Evolutionary conservation across 805 yeast species (phyloP), one percentile per base, ranked within the genome.

Genomic region (Dipodascus albidus): DNA sequence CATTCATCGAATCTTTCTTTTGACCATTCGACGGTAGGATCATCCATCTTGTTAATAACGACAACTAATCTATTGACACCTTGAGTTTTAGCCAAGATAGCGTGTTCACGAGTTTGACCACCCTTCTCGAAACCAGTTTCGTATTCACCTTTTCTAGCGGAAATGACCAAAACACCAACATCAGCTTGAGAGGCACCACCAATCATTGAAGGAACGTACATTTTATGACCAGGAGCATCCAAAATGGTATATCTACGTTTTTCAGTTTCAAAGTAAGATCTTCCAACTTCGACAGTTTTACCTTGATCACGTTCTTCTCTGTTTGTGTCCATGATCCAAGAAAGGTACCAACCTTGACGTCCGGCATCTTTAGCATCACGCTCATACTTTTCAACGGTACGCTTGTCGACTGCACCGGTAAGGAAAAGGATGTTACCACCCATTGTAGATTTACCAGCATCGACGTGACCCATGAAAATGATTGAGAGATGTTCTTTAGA

Each of bases 101-200:
- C 98, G 67, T 91, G 99, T 78, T 90, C 98, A 75, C 97, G 84
- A 38, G 98, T 90, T 75, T 91, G 99, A 62, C 99, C 99, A 65
- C 98, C 98, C 70, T 89, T 87, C 76, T 91, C 99, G 67, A 91
- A 91, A 57, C 99, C 99, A 53, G 99, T 93, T 75, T 93, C 99
- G 72, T 93, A 93, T 71, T 93, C 99, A 74, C 99, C 99, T 73
- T 90, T 89, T 78, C 99, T 86, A 49, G 98, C 98, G 58, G 96
- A 87, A 62, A 93, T 93, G 50, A 93, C 99, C 65, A 93, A 79
- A 60, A 93, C 81, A 74, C 99, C 99, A 55, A 91, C 93, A 74
- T 93, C 99, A 35, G 99, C 99, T 75, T 93, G 99, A 49, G 98
- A 90, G 19, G 99, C 99, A 71, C 99, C 99, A 64, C 98, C 98